These are phyloP conservation scores for Obba rivulosa DNA, from an alignment of 768 basidiomycete genomes.

Conservation along the genomic window DNA sequence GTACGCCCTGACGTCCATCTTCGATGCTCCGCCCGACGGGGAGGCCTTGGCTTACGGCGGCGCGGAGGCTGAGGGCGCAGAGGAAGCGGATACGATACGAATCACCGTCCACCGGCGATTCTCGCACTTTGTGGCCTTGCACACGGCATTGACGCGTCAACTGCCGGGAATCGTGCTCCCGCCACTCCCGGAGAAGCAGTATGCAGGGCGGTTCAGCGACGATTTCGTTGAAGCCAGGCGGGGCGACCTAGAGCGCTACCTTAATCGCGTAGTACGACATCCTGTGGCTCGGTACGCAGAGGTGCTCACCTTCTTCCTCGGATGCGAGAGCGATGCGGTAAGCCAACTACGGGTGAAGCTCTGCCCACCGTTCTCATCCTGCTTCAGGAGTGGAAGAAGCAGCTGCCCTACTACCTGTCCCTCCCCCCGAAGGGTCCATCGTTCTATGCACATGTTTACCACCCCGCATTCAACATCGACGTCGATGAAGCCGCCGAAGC, in stretches of 20 bases:
- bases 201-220: conserved; percentile 71
- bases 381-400: conserved; percentile 64
- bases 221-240: conserved; percentile 81
- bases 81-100: conserved; percentile 33
- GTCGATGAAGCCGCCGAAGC: conserved; percentile 59
- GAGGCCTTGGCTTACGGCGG: conserved; percentile 3
- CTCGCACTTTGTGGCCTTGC: conserved; percentile 78
- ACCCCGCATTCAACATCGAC: conserved; percentile 83
- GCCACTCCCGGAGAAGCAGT: conserved; percentile 81
- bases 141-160: conserved; percentile 60
- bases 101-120: conserved; percentile 80
- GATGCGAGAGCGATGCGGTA: conserved; percentile 71
- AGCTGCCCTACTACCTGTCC: conserved; percentile 54
- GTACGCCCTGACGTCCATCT: conserved; percentile 74
- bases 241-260: conserved; percentile 77
- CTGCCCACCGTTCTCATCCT: background rate
- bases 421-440: conserved; percentile 64
- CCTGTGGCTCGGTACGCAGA: conserved; percentile 76
- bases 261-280: conserved; percentile 65
- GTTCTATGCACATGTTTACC: conserved; percentile 77
- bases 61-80: conserved; percentile 14
- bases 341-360: conserved; percentile 23
- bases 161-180: conserved; percentile 77
- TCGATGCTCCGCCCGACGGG: conserved; percentile 30
- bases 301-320: conserved; percentile 72